Conservation (phyloP, 495 filamentous ascomycete genomes). For the Letharia columbiana region DNA sequence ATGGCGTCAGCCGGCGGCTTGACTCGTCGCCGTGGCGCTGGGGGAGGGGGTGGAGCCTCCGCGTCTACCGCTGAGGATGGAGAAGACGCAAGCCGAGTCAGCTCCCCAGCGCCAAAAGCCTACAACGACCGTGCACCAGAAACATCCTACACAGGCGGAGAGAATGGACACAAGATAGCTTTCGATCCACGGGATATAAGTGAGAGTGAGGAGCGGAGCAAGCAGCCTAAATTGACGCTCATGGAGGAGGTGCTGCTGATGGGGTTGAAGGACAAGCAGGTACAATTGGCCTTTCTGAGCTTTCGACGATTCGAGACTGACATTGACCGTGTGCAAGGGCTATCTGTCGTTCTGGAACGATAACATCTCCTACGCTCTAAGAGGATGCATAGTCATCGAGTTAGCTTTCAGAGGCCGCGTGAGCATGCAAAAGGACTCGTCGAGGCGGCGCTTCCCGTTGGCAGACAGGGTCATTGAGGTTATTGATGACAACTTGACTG, state of each 20-base stretch:
- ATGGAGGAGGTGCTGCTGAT: constrained; percentile 97
- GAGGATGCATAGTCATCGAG: constrained; percentile 96
- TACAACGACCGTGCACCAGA: constrained; percentile 61
- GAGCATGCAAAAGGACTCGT: constrained; percentile 97
- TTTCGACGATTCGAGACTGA: constrained; percentile 1
- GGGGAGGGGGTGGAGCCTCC: constrained; percentile 52
- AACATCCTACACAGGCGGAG: constrained; percentile 82
- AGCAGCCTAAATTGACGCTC: constrained; percentile 93
- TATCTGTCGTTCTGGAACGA: constrained; percentile 99
- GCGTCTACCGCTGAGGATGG: constrained; percentile 43
- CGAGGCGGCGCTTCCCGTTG: constrained; percentile 82
- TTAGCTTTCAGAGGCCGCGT: constrained; percentile 91
- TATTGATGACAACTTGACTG: constrained; percentile 91
- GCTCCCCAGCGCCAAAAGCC: constrained; percentile 56
- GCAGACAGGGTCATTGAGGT: constrained; percentile 93
- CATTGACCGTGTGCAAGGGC: constrained; percentile 47
- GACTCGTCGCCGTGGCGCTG: constrained; percentile 67
- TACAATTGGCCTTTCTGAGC: constrained; percentile 33
- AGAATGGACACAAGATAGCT: constrained; percentile 98
- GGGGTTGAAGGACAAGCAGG: constrained; percentile 97
- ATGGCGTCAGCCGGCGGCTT: constrained; percentile 66
- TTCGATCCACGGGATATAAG: constrained; percentile 96
- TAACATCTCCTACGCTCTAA: constrained; percentile 95
- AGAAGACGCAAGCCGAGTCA: constrained; percentile 53
- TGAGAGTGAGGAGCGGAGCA: constrained; percentile 91